These are phyloP conservation scores for Taxillus chinensis DNA, from an alignment of 164 flowering plant species.

Conservation along the genomic window DNA sequence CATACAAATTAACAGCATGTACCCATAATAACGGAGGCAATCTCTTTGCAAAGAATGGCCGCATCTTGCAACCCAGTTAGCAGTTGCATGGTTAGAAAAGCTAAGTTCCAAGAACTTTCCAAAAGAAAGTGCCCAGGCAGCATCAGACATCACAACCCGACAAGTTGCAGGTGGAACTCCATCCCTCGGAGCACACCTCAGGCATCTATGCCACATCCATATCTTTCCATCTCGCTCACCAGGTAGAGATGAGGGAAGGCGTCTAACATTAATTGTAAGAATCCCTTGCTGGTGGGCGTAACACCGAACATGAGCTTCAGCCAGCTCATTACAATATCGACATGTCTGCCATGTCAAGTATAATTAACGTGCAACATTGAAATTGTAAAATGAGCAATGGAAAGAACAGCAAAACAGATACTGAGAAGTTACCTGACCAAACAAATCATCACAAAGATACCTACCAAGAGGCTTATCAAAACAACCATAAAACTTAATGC, in stretches of 20 bases:
- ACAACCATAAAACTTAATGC: constrained; percentile 81
- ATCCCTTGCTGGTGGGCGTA: constrained; percentile 85
- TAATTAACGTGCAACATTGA: background rate
- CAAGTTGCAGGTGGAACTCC: constrained; percentile 88
- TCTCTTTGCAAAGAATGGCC: constrained; percentile 96
- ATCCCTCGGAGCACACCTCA: constrained; percentile 59
- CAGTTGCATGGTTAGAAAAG: constrained; percentile 90
- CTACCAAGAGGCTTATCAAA: constrained; percentile 93
- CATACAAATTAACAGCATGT: background rate
- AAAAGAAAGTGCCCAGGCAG: constrained; percentile 98
- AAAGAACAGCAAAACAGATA: background rate
- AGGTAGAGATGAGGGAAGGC: constrained; percentile 55
- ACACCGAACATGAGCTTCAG: constrained; percentile 77
- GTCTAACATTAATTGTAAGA: constrained; percentile 67
- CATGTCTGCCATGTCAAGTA: constrained; percentile 37
- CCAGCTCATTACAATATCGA: constrained; percentile 55
- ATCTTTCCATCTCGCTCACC: constrained; percentile 90
- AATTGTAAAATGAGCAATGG: background rate
- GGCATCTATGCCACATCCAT: constrained; percentile 99
- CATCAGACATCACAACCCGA: constrained; percentile 89
- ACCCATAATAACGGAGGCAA: constrained; percentile 96
- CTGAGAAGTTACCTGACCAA: constrained; percentile 51
- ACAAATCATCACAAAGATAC: constrained; percentile 75
- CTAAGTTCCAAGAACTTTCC: constrained; percentile 97
- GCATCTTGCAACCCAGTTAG: constrained; percentile 85